Percentiles rank a stretch among this genome's conserved stretches.
Evolutionary conservation across 169 alveolate genomes (phyloP).

Genomic region (Plasmodium inui): DNA sequence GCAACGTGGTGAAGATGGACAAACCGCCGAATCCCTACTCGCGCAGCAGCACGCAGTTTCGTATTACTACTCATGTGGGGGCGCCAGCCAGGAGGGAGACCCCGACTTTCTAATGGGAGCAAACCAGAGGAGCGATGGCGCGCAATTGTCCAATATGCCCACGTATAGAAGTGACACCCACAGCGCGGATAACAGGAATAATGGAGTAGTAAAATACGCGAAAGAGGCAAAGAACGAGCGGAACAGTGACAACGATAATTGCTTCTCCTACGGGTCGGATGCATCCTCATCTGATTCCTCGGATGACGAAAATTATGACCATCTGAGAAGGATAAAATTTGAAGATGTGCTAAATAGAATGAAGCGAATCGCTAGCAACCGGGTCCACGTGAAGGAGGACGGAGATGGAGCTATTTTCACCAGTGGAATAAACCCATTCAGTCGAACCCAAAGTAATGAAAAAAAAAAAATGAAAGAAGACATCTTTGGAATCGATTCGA

Average conservation of each 20-base stretch:
- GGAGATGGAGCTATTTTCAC: background rate
- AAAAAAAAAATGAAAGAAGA: background rate
- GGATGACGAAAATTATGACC: slow-evolving; percentile 20
- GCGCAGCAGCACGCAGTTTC: background rate
- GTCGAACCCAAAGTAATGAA: background rate
- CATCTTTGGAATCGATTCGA: background rate
- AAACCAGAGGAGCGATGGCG: background rate
- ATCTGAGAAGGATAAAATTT: slow-evolving; percentile 34
- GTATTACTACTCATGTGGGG: background rate
- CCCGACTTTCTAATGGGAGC: background rate
- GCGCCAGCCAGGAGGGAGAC: background rate
- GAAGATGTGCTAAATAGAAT: slow-evolving; percentile 62
- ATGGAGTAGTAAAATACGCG: background rate
- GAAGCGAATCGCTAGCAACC: slow-evolving; percentile 42
- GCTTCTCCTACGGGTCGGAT: slow-evolving; percentile 30
- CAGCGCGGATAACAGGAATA: background rate
- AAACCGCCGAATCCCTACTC: background rate
- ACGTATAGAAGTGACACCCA: background rate
- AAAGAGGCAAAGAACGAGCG: slow-evolving; percentile 14
- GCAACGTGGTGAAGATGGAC: background rate
- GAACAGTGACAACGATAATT: background rate
- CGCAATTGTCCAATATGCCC: background rate
- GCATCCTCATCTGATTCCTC: background rate
- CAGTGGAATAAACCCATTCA: background rate
- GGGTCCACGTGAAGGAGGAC: slow-evolving; percentile 2